A percentile compares a stretch with the other conserved stretches of the same genome.
Conservation (phyloP, 768 basidiomycete species). For the Rossbeevera mucosa region DNA sequence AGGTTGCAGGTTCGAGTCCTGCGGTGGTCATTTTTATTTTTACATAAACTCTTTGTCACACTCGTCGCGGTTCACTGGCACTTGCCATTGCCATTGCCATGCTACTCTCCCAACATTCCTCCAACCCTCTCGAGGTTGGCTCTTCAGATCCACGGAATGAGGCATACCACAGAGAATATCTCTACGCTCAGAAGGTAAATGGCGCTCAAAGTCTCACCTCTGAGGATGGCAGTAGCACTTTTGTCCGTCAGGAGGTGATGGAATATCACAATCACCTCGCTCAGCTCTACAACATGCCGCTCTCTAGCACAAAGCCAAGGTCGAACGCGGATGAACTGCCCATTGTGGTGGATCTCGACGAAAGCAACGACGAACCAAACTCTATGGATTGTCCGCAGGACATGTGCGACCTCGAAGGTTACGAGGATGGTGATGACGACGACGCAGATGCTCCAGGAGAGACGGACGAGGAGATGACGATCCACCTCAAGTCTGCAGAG, state of each 20-base stretch:
- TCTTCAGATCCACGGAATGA: conserved; percentile 56
- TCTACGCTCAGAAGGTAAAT: conserved; percentile 33
- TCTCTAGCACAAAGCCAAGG: conserved; percentile 19
- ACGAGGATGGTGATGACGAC: conserved; percentile 33
- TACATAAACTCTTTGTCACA: no score
- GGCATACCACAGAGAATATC: conserved; percentile 38
- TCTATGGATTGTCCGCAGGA: conserved; percentile 37
- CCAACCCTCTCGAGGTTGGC: conserved; percentile 66
- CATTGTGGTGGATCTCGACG: conserved; percentile 43
- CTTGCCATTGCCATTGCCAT: no score
- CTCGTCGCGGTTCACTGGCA: no score
- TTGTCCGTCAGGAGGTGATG: conserved; percentile 36
- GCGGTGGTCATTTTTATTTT: conserved; percentile 80
- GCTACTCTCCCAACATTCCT: conserved; percentile 63
- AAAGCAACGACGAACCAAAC: conserved; percentile 37
- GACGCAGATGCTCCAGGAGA: conserved; percentile 34
- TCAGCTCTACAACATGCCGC: conserved; percentile 34
- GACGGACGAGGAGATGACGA: conserved; percentile 59
- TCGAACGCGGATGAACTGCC: conserved; percentile 23
- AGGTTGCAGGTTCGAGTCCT: conserved; percentile 97
- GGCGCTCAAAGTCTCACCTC: conserved; percentile 37
- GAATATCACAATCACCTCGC: conserved; percentile 51
- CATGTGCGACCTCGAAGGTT: conserved; percentile 33
- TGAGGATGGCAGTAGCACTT: conserved; percentile 47
- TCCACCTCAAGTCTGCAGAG: conserved; percentile 52